Evolutionary conservation across 202 grass and related monocot species (phyloP), one percentile per base, ranked within the genome.

Genomic region (Panicum hallii): DNA sequence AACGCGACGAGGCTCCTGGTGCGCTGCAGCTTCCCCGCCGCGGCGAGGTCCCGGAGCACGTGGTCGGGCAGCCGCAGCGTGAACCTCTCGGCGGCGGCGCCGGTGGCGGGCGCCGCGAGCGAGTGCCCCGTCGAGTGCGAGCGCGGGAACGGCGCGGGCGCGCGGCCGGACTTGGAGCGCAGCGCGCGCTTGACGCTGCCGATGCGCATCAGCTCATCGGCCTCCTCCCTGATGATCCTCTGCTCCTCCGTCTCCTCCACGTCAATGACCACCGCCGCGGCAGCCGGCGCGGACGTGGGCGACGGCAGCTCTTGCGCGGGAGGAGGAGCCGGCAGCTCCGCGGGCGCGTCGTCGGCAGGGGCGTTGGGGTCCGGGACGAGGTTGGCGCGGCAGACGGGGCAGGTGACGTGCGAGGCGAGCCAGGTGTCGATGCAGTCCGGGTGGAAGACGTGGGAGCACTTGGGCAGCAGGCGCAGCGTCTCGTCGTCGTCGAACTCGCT

Each of bases 401-500:
- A 98, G 26, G 93, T 98, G 62, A 80, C 89, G 19, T 98, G 96
- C 11, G 93, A 88, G 0, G 81, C 91, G 52, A 98, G 88, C 96
- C 96, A 98, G 5, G 93, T 94, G 67, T 94, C 93, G 78, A 98
- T 95, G 83, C 96, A 98, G 63, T 95, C 96, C 9, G 62, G 65
- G 90, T 98, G 96, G 88, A 98, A 98, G 63, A 95, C 96, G 83
- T 98, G 96, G 7, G 76, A 92, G 62, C 96, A 98, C 81, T 90
- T 90, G 63, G 93, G 93, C 1, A 98, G 93, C 69, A 98, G 88
- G 32, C 86, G 91, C 28, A 98, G 88, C 10, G 64, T 92, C 60
- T 98, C 96, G 43, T 94, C 96, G 79, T 98, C 95, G 68, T 95
- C 96, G 61, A 95, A 98, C 90, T 98, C 96, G 79, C 96, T 94